Base-by-base conservation (phyloP, 2,329 filamentous ascomycete species). In the Peltaster fructicola region DNA sequence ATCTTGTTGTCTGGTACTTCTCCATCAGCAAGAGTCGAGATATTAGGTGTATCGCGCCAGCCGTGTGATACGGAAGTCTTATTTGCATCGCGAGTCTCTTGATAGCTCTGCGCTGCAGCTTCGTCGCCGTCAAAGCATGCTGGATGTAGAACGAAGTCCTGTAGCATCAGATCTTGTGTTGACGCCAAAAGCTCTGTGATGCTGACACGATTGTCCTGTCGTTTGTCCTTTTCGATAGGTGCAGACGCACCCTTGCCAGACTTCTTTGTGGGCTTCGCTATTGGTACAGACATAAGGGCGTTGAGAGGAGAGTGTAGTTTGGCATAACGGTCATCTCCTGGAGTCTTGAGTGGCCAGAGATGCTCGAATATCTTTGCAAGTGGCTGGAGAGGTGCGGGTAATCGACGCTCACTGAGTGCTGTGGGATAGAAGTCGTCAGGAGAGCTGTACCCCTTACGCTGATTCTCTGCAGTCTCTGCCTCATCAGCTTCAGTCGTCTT, bases 221-320 rank as follows among this genome's bases (percentile, higher is more conserved):
- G 84, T 15, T 62, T 63, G 17, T 67, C 68, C 4, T 69, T 65
- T 26, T 74, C 68, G 25, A 60, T 60, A 2, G 69, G 66, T 8
- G 68, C 64, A 38, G 68, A 67, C 3, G 70, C 61, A 5, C 54
- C 61, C 45, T 61, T 72, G 28, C 57, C 61, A 25, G 59, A 58
- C 47, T 71, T 73, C 36, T 69, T 73, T 10, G 27, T 13, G 3
- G 59, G 53, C 43, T 77, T 81, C 5, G 76, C 68, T 3, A 73
- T 51, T 4, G 79, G 71, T 1, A 77, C 69, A 4, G 73, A 76
- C 34, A 95, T 63, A 56, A 95, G 84, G 1, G 80, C 73, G 33
- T 79, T 69, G 16, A 95, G 56, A 3, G 88, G 84, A 4, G 88
- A 95, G 50, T 90, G 77, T 44, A 98, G 68, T 44, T 72, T 76